Conservation (phyloP, 495 filamentous ascomycete species). For the Talaromyces proteolyticus region DNA sequence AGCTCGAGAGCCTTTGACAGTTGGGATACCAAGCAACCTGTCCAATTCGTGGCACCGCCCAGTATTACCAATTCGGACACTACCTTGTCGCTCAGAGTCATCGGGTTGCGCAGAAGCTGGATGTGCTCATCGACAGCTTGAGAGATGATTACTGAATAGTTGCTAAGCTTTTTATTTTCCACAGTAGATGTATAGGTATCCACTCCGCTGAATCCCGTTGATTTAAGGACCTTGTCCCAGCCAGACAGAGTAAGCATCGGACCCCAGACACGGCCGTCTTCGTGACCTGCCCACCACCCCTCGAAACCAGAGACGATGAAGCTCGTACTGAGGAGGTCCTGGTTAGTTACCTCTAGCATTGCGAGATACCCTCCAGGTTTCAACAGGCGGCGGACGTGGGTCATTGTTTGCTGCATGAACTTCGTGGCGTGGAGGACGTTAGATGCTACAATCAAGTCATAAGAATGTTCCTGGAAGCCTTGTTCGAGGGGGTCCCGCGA, state of each 20-base stretch:
- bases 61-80: constrained; percentile 1
- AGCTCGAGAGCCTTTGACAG: not conserved
- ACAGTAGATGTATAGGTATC: constrained; percentile 19
- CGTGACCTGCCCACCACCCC: constrained; percentile 21
- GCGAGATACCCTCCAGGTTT: constrained; percentile 24
- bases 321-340: constrained; percentile 15
- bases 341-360: constrained; percentile 1
- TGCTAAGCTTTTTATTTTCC: not conserved
- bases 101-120: constrained; percentile 3
- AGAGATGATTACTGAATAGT: constrained; percentile 26
- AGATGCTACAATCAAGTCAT: constrained; percentile 46
- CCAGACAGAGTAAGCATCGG: constrained; percentile 6
- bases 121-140: constrained; percentile 19
- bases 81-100: not conserved
- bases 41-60: constrained; percentile 7
- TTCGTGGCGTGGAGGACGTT: constrained; percentile 49
- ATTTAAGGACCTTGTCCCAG: constrained; percentile 32
- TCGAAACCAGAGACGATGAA: constrained; percentile 11
- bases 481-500: constrained; percentile 35
- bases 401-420: constrained; percentile 38
- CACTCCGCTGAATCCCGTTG: constrained; percentile 38
- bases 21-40: not conserved
- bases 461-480: constrained; percentile 37
- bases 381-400: constrained; percentile 36
- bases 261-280: constrained; percentile 8